A percentile compares a stretch with the other conserved stretches of the same genome.
These are phyloP conservation scores for Claviceps sp. DNA, from an alignment of 2,329 filamentous ascomycete species.

Conservation along the genomic window DNA sequence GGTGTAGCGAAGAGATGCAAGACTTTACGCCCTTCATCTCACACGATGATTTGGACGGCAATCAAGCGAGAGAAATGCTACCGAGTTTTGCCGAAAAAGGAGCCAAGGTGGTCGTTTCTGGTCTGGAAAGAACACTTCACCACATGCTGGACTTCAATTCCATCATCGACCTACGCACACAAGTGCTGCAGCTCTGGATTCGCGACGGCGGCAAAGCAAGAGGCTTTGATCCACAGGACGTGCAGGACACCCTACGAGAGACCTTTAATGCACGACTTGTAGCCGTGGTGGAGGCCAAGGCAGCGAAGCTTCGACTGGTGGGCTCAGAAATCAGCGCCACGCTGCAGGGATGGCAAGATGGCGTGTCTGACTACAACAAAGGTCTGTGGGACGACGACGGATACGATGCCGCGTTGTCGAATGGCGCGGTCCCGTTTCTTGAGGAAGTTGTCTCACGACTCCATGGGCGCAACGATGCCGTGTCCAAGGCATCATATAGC, in stretches of 20 bases:
- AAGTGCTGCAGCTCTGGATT: constrained; percentile 64
- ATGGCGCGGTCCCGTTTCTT: constrained; percentile 56
- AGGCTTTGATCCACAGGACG: constrained; percentile 52
- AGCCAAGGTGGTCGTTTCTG: constrained; percentile 45
- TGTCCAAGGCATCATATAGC: constrained; percentile 45
- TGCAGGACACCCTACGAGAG: constrained; percentile 55
- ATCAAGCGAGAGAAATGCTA: constrained; percentile 46
- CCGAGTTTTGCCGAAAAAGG: constrained; percentile 50
- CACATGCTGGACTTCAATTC: constrained; percentile 51
- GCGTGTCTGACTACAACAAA: constrained; percentile 33
- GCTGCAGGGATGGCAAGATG: constrained; percentile 46
- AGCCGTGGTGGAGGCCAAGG: constrained; percentile 48
- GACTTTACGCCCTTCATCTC: constrained; percentile 81
- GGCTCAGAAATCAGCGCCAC: constrained; percentile 49
- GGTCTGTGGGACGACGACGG: constrained; percentile 56
- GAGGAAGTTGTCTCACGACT: constrained; percentile 54
- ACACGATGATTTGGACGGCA: constrained; percentile 58
- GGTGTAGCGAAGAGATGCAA: constrained; percentile 71
- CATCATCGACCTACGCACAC: constrained; percentile 56
- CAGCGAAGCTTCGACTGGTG: constrained; percentile 50
- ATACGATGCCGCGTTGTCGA: constrained; percentile 50
- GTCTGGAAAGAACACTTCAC: constrained; percentile 46
- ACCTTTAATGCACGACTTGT: constrained; percentile 57
- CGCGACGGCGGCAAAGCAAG: constrained; percentile 49
- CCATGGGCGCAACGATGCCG: constrained; percentile 56